Evolutionary conservation across 2,329 filamentous ascomycete species (phyloP).

Genomic region (Stylonectria norvegica): DNA sequence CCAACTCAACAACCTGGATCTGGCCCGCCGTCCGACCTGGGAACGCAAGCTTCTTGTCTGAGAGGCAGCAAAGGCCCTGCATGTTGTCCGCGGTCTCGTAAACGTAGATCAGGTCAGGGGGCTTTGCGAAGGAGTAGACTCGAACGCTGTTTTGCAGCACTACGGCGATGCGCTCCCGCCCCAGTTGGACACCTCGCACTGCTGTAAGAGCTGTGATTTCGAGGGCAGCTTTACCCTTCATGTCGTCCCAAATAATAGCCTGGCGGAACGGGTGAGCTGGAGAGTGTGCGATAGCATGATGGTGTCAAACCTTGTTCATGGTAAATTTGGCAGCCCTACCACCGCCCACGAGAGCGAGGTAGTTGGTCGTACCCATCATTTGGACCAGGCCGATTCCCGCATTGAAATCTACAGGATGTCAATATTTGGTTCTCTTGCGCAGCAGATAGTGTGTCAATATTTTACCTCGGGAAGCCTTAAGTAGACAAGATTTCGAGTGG

Average conservation of each 20-base stretch:
- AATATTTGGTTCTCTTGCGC: neutral
- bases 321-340: slow-evolving; percentile 82
- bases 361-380: slow-evolving; percentile 85
- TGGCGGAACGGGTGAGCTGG: slow-evolving; percentile 29
- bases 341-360: slow-evolving; percentile 84
- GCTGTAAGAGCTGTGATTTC: slow-evolving; percentile 80
- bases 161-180: slow-evolving; percentile 72
- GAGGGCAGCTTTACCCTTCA: slow-evolving; percentile 65
- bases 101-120: slow-evolving; percentile 64
- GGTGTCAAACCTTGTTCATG: slow-evolving; percentile 67
- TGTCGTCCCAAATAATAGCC: slow-evolving; percentile 90
- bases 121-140: slow-evolving; percentile 74
- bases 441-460: neutral
- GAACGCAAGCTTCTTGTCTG: slow-evolving; percentile 71
- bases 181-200: slow-evolving; percentile 75
- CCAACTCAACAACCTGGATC: slow-evolving; percentile 79
- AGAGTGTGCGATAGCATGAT: neutral
- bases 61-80: slow-evolving; percentile 74
- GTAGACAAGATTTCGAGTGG: slow-evolving; percentile 66
- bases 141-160: slow-evolving; percentile 78
- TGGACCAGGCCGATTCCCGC: slow-evolving; percentile 78
- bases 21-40: slow-evolving; percentile 86
- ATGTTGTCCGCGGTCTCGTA: slow-evolving; percentile 88
- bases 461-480: slow-evolving; percentile 54
- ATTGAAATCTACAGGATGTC: slow-evolving; percentile 59